Percentiles rank a stretch among this genome's conserved stretches.
Evolutionary conservation across 495 filamentous ascomycete genomes (phyloP).

Genomic region (Haplographium delicatum): DNA sequence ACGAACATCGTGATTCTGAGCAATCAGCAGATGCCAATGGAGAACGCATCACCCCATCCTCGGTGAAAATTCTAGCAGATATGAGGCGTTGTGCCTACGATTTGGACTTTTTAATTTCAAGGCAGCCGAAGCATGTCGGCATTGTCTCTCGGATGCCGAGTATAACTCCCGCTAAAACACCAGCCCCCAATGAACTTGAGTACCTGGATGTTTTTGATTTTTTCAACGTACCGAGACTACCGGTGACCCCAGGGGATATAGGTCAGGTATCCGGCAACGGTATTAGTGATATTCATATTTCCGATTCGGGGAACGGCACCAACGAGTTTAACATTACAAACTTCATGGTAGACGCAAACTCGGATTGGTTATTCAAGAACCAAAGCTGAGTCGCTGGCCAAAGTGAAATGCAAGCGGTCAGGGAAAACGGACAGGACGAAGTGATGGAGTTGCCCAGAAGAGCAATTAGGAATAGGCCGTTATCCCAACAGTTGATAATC

Average conservation of each 20-base stretch:
- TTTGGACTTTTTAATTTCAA: slow-evolving; percentile 79
- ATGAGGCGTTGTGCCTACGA: slow-evolving; percentile 85
- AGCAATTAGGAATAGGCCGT: too few relatives aligned
- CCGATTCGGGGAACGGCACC: slow-evolving; percentile 19
- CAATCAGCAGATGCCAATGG: slow-evolving; percentile 47
- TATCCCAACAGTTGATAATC: too few relatives aligned
- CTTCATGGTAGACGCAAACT: slow-evolving; percentile 58
- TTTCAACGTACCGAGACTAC: slow-evolving; percentile 80
- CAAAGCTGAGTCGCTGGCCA: slow-evolving; percentile 16
- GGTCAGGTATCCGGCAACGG: slow-evolving; percentile 17
- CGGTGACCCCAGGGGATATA: slow-evolving; percentile 27
- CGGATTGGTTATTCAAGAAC: slow-evolving; percentile 57
- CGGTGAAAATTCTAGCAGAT: slow-evolving; percentile 79
- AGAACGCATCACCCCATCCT: slow-evolving; percentile 71
- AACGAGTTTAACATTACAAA: slow-evolving; percentile 60
- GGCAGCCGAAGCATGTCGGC: slow-evolving; percentile 59
- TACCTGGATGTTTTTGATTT: slow-evolving; percentile 93
- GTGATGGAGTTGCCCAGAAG: too few relatives aligned
- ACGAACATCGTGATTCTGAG: slow-evolving; percentile 77
- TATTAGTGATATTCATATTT: slow-evolving; percentile 16
- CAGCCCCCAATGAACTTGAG: slow-evolving; percentile 75
- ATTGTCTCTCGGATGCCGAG: slow-evolving; percentile 27
- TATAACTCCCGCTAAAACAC: slow-evolving; percentile 48
- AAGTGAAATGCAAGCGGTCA: too few relatives aligned
- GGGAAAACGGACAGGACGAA: too few relatives aligned